phyloP scores from a whole-genome alignment of 2,329 filamentous ascomycete genomes.

The Ophiostoma sp. region DNA sequence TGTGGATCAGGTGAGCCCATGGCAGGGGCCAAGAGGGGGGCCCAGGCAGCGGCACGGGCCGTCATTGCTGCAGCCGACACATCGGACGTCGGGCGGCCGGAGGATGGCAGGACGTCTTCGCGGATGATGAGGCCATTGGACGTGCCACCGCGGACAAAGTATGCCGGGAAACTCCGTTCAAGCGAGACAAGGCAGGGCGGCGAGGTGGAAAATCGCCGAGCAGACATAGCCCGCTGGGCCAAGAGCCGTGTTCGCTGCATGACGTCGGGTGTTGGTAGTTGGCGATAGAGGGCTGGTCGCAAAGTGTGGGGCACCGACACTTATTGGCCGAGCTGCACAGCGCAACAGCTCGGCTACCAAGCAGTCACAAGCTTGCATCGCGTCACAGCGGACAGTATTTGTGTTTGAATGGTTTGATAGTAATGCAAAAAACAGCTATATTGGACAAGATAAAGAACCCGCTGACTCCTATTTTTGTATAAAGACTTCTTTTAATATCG shows the following conservation, averaged over 20 bases:
- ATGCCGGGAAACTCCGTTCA: conserved; percentile 29
- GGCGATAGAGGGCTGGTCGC: too few relatives aligned
- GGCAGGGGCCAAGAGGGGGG: conserved; percentile 32
- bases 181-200: neutral
- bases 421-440: neutral
- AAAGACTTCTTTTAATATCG: neutral
- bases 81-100: neutral
- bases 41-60: conserved; percentile 27
- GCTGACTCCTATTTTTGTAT: neutral
- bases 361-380: neutral
- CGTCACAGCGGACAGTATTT: neutral
- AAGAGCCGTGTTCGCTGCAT: neutral
- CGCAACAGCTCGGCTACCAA: neutral
- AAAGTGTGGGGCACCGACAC: neutral
- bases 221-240: neutral
- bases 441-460: neutral
- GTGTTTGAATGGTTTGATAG: neutral
- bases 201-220: neutral
- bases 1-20: conserved; percentile 61
- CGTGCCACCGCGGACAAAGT: conserved; percentile 33
- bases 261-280: neutral
- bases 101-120: conserved; percentile 26
- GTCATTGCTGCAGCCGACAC: neutral
- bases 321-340: neutral
- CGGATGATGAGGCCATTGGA: conserved; percentile 32